A percentile compares a stretch with the other conserved stretches of the same genome.
phyloP scores from a whole-genome alignment of 2,329 filamentous ascomycete genomes.

The Paecilomyces dactylethromorphus region DNA sequence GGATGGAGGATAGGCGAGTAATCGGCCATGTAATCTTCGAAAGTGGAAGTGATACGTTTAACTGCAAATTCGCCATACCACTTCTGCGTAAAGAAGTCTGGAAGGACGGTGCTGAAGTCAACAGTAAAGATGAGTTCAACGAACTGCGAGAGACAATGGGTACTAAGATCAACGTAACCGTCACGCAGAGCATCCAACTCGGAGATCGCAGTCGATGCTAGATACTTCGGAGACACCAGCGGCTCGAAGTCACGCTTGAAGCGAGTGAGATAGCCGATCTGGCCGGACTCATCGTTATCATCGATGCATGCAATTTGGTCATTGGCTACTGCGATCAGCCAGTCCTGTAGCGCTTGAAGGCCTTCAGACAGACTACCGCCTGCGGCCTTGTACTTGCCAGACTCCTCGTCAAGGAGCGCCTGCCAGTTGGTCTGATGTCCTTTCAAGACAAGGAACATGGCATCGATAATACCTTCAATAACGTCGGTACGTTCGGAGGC shows the following conservation, averaged over 20 bases:
- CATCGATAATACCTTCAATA: slow-evolving; percentile 88
- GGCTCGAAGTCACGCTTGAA: slow-evolving; percentile 80
- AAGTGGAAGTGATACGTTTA: slow-evolving; percentile 88
- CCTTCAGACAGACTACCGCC: slow-evolving; percentile 53
- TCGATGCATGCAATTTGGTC: slow-evolving; percentile 98
- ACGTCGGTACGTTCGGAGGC: slow-evolving; percentile 84
- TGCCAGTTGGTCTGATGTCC: slow-evolving; percentile 81
- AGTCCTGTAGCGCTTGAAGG: slow-evolving; percentile 71
- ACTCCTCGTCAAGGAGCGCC: slow-evolving; percentile 80
- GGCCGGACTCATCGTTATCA: slow-evolving; percentile 69
- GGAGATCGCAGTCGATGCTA: slow-evolving; percentile 61
- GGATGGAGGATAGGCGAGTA: slow-evolving; percentile 80
- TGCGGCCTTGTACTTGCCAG: slow-evolving; percentile 59
- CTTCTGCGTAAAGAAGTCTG: slow-evolving; percentile 80
- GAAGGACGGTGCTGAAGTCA: slow-evolving; percentile 77
- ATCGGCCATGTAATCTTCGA: slow-evolving; percentile 89
- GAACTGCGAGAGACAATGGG: slow-evolving; percentile 85
- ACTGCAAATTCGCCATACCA: slow-evolving; percentile 87
- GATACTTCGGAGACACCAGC: slow-evolving; percentile 72
- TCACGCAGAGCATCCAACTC: slow-evolving; percentile 74
- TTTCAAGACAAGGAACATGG: slow-evolving; percentile 86
- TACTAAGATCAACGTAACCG: slow-evolving; percentile 90
- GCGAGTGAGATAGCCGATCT: slow-evolving; percentile 74
- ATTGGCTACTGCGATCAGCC: slow-evolving; percentile 94
- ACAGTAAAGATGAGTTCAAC: slow-evolving; percentile 80